Evolutionary conservation across 768 basidiomycete genomes (phyloP).

Genomic region (Dendrothele bispora): DNA sequence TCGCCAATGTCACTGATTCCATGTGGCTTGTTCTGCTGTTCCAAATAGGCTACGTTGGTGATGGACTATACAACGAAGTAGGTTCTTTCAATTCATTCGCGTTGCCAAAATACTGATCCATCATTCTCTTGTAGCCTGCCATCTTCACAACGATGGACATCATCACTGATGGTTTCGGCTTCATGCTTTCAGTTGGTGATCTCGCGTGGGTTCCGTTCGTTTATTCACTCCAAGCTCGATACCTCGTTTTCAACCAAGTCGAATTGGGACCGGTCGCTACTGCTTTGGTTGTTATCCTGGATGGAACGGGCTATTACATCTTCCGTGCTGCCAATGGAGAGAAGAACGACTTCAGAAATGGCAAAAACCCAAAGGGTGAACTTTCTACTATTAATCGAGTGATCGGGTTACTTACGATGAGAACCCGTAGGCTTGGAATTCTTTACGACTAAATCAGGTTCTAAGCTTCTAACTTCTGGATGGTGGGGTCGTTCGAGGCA

Average conservation of each 20-base stretch:
- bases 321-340: conserved; percentile 88
- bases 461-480: conserved; percentile 89
- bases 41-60: conserved; percentile 85
- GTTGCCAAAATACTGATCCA: background rate
- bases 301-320: conserved; percentile 83
- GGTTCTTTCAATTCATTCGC: conserved; percentile 8
- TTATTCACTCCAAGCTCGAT: conserved; percentile 92
- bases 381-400: background rate
- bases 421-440: conserved; percentile 62
- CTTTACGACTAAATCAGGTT: conserved; percentile 81
- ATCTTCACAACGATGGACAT: conserved; percentile 98
- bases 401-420: background rate
- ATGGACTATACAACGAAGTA: conserved; percentile 90
- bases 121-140: no score
- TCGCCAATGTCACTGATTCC: conserved; percentile 74
- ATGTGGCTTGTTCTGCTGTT: conserved; percentile 88
- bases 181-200: conserved; percentile 95
- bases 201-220: conserved; percentile 93
- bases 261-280: conserved; percentile 68
- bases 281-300: conserved; percentile 58
- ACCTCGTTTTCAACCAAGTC: conserved; percentile 85
- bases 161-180: conserved; percentile 95
- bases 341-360: conserved; percentile 95
- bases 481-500: conserved; percentile 98
- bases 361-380: conserved; percentile 90